Evolutionary conservation across 257 asterid species (phyloP).

Genomic region (Nicotiana sylvestris): DNA sequence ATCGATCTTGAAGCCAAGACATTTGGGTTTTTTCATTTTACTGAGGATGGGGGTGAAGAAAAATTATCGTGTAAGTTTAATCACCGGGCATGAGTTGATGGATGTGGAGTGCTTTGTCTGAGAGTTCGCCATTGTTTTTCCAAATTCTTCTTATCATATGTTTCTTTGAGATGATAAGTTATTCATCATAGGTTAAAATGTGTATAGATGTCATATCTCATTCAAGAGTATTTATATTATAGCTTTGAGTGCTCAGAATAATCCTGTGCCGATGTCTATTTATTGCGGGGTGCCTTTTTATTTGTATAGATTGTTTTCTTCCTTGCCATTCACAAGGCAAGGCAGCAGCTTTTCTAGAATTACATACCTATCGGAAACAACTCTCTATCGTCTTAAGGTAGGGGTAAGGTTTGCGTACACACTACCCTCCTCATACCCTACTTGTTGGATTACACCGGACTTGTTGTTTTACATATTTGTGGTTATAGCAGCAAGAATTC

Average conservation of each 20-base stretch:
- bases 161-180: not conserved
- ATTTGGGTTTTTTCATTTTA: not conserved
- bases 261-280: not conserved
- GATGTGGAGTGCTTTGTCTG: not conserved
- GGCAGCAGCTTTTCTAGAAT: not conserved
- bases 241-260: not conserved
- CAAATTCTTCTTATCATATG: not conserved
- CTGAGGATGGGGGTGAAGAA: not conserved
- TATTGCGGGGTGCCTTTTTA: not conserved
- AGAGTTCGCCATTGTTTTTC: not conserved
- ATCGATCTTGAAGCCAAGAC: not conserved
- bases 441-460: too few species aligned
- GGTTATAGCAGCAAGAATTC: too few species aligned
- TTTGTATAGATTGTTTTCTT: not conserved
- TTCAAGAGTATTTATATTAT: not conserved
- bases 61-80: not conserved
- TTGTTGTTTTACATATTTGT: too few species aligned
- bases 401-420: too few species aligned
- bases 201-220: not conserved
- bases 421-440: too few species aligned
- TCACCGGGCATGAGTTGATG: not conserved
- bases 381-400: too few species aligned
- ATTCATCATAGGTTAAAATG: not conserved
- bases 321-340: not conserved
- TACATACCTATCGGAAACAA: not conserved